These are phyloP conservation scores for Tylopilus sp. DNA, from an alignment of 768 basidiomycete genomes.

Conservation along the genomic window DNA sequence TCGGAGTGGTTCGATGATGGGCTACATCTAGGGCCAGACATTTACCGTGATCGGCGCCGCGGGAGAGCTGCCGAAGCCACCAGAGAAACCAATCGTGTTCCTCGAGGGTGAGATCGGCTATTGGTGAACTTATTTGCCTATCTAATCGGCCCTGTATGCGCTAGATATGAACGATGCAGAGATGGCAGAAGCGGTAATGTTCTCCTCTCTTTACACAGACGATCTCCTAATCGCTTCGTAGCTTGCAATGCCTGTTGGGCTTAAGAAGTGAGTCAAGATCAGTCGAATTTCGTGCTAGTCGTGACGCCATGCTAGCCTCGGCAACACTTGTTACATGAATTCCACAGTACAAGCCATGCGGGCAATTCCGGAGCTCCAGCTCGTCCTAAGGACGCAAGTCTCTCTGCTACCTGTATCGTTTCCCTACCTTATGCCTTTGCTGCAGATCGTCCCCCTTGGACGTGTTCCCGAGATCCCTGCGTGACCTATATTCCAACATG, in stretches of 20 bases:
- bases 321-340: constrained; percentile 99
- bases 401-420: background rate
- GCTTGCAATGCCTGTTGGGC: constrained; percentile 78
- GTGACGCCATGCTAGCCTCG: constrained; percentile 44
- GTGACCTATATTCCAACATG: constrained; percentile 74
- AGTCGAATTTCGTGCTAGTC: background rate
- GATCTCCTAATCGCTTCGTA: constrained; percentile 25
- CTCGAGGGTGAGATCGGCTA: constrained; percentile 67
- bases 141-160: constrained; percentile 17
- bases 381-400: constrained; percentile 59
- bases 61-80: constrained; percentile 87
- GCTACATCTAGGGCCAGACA: constrained; percentile 65
- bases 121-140: background rate
- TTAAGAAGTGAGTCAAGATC: constrained; percentile 56
- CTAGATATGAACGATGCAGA: constrained; percentile 83
- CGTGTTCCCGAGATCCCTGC: constrained; percentile 50
- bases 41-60: constrained; percentile 94
- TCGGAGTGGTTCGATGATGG: background rate
- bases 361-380: constrained; percentile 84
- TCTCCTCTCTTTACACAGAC: background rate
- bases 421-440: background rate
- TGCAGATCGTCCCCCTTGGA: constrained; percentile 36
- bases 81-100: constrained; percentile 74
- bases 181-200: constrained; percentile 72
- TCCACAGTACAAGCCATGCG: constrained; percentile 92